Evolutionary conservation across 306 rosid species (phyloP).

Genomic region (Betula pendula): DNA sequence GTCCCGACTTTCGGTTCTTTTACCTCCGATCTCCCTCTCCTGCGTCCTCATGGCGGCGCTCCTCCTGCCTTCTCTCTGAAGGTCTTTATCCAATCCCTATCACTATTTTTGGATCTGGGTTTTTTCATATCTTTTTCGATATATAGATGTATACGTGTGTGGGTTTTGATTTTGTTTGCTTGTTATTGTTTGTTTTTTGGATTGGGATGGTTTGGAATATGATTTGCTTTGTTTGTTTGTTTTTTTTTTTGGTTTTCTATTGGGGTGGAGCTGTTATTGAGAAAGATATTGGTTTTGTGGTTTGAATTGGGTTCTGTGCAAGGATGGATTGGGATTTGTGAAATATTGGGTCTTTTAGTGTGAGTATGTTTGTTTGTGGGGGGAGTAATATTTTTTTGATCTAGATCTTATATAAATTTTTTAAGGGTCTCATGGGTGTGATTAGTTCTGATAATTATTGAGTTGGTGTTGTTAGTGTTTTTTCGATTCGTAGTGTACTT

Average conservation of each 20-base stretch:
- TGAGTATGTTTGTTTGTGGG: background rate
- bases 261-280: background rate
- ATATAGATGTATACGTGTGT: too few species aligned
- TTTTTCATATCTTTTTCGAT: background rate
- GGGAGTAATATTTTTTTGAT: background rate
- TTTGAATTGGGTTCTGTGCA: background rate
- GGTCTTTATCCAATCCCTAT: constrained; percentile 43
- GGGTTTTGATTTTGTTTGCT: background rate
- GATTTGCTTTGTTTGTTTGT: background rate
- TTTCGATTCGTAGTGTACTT: background rate
- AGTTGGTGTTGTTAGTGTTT: background rate
- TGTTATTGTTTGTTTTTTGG: background rate
- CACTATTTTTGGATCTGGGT: constrained; percentile 22
- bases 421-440: background rate
- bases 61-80: constrained; percentile 50
- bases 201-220: background rate
- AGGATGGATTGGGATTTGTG: background rate
- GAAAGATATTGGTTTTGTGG: background rate
- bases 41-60: constrained; percentile 61
- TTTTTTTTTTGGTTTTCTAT: too few species aligned
- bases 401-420: constrained; percentile 30
- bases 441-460: background rate
- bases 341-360: background rate
- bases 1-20: constrained; percentile 60
- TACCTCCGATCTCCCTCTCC: constrained; percentile 64